phyloP scores from a whole-genome alignment of 2,329 filamentous ascomycete genomes.

The Ceratocystis cubensis region DNA sequence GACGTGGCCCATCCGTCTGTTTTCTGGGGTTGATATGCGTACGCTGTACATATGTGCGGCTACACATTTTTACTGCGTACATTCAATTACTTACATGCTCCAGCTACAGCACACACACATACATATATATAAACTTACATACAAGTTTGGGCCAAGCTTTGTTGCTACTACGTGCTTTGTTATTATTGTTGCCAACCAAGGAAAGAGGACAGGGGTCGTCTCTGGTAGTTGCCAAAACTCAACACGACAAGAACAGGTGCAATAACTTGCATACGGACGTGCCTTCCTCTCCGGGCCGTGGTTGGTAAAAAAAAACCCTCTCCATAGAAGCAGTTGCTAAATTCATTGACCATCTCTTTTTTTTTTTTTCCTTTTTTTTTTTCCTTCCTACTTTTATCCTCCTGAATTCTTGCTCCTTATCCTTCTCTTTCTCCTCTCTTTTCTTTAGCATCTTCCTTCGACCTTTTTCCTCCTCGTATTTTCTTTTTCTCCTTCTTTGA shows the following conservation, averaged over 20 bases:
- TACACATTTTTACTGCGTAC: neutral
- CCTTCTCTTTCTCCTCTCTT: slow-evolving; percentile 21
- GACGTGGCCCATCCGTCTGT: neutral
- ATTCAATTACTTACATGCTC: neutral
- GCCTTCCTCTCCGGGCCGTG: slow-evolving; percentile 2
- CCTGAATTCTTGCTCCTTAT: slow-evolving; percentile 19
- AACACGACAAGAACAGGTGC: neutral
- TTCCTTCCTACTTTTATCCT: neutral
- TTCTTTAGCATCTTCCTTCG: slow-evolving; percentile 19
- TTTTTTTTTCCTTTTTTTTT: slow-evolving; percentile 4
- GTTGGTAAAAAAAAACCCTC: slow-evolving; percentile 1
- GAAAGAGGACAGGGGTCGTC: too few species aligned
- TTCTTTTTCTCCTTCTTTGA: slow-evolving; percentile 13
- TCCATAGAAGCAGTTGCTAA: neutral
- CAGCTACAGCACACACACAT: neutral
- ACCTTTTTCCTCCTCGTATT: slow-evolving; percentile 8
- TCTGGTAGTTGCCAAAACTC: too few species aligned
- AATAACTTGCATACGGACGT: slow-evolving; percentile 8
- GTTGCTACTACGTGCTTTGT: too few species aligned
- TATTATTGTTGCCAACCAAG: too few species aligned
- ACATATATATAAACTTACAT: neutral
- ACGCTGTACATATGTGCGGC: neutral
- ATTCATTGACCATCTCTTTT: slow-evolving; percentile 3
- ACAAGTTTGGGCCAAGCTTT: too few species aligned
- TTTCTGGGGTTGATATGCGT: slow-evolving; percentile 4